Conservation (phyloP, 2,329 filamentous ascomycete species). For the Aspergillus aculeatus region DNA sequence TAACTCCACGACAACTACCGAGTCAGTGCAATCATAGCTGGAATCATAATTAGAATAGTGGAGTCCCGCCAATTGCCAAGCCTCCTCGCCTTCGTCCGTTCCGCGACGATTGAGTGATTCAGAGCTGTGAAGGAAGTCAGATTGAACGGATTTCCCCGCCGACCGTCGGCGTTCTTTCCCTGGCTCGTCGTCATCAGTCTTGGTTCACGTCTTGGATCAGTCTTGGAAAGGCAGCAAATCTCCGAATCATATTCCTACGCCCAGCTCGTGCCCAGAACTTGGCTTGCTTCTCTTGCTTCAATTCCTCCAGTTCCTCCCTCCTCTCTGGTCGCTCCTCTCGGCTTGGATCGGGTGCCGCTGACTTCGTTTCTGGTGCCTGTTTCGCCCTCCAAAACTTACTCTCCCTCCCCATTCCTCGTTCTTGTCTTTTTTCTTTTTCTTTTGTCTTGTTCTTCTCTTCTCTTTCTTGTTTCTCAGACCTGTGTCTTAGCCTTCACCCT, state of each 20-base stretch:
- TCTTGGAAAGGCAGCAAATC: neutral
- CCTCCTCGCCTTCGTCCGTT: slow-evolving; percentile 10
- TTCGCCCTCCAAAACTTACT: neutral
- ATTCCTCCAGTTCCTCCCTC: neutral
- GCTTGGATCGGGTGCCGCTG: neutral
- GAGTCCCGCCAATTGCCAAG: slow-evolving; percentile 18
- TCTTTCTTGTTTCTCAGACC: neutral
- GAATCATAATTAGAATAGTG: neutral
- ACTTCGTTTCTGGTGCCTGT: neutral
- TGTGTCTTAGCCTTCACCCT: neutral
- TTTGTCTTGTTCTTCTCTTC: neutral
- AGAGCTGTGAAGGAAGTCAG: neutral
- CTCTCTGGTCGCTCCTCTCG: neutral
- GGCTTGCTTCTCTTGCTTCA: neutral
- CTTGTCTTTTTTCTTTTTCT: neutral
- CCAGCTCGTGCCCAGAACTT: neutral
- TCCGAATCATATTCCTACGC: neutral
- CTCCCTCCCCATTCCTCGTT: neutral
- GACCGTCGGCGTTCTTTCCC: neutral
- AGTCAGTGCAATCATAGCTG: too few species aligned
- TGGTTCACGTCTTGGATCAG: slow-evolving; percentile 5
- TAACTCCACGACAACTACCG: too few species aligned
- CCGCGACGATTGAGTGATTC: slow-evolving; percentile 14
- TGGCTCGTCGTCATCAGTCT: neutral
- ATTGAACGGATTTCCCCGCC: neutral